A percentile compares a stretch with the other conserved stretches of the same genome.
Conservation (phyloP, 1,284 basidiomycete species). For the Tausonia pullulans region DNA sequence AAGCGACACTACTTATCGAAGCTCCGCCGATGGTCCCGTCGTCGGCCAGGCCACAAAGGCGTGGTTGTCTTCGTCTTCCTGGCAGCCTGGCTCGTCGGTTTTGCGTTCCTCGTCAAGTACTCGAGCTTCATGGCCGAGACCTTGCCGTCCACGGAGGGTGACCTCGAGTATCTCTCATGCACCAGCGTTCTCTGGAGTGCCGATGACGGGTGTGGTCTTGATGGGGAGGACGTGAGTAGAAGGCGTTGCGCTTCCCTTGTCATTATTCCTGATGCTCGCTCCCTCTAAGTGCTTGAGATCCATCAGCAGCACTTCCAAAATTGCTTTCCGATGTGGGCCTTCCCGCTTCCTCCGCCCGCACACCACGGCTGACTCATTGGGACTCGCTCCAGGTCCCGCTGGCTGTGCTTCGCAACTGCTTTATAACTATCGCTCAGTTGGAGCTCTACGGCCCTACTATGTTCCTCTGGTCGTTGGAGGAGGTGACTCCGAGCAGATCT, state of each 20-base stretch:
- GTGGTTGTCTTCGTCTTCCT: conserved; percentile 45
- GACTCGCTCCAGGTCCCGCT: conserved; percentile 40
- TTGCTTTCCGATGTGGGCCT: no score
- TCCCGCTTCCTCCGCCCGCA: no score
- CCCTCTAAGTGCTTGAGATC: neutral
- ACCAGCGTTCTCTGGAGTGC: conserved; percentile 58
- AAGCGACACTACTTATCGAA: neutral
- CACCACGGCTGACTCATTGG: no score
- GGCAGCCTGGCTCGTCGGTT: conserved; percentile 54
- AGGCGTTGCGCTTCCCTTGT: neutral
- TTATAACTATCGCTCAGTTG: conserved; percentile 66
- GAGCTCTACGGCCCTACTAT: conserved; percentile 51
- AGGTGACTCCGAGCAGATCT: conserved; percentile 48
- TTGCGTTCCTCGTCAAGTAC: conserved; percentile 59
- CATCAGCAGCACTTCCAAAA: no score
- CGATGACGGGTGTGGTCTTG: conserved; percentile 62
- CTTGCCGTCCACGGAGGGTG: conserved; percentile 31
- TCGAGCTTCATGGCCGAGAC: conserved; percentile 58
- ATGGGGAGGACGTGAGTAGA: conserved; percentile 41
- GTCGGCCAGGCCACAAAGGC: neutral
- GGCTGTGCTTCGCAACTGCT: conserved; percentile 56
- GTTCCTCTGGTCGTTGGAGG: conserved; percentile 73
- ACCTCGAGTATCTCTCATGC: conserved; percentile 45
- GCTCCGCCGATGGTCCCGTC: neutral
- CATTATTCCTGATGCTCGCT: neutral